Evolutionary conservation across 257 asterid genomes (phyloP), one percentile per base, ranked within the genome.

Genomic region (Orobanche coerulescens): DNA sequence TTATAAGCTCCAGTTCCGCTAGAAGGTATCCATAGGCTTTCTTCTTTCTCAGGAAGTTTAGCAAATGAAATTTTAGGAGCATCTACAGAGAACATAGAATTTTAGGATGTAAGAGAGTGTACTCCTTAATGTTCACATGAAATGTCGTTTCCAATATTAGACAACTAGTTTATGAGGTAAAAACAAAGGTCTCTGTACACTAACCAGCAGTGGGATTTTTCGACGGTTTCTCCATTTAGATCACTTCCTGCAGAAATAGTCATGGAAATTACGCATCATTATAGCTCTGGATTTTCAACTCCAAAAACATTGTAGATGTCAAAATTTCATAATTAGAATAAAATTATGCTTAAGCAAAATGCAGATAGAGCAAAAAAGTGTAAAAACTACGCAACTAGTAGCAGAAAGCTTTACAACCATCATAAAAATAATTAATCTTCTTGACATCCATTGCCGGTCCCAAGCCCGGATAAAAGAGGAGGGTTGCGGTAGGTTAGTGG

Each of bases 11-110:
- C 73, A 43, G 69, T 62, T 30, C 74, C 73, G 2, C 44, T 72
- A 1, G 90, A 95, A 50, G 81, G 75, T 58, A 63, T 72, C 94
- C 96, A 82, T 26, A 85, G 79, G 74, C 31, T 71, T 72, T 64
- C 79, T 72, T 70, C 90, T 69, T 71, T 77, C 47, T 73, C 81
- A 4, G 75, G 59, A 58, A 68, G 37, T 64, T 56, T 74, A 1
- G 59, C 60, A 14, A 75, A 46, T 50, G 79, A 77, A 48, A 64
- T 67, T 67, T 56, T 65, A 10, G 69, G 50, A 48, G 53, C 65
- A 75, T 78, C 92, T 83, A 64, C 36, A 72, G n/a, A n/a, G n/a
- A 39, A 71, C 33, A 71, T 42, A 42, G 36, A 65, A n/a, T 25
- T 42, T 52, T 33, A 37, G 33, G 58, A 55, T 4, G 12, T 33